phyloP scores from a whole-genome alignment of 306 rosid genomes.

The Dicorynia guianensis region DNA sequence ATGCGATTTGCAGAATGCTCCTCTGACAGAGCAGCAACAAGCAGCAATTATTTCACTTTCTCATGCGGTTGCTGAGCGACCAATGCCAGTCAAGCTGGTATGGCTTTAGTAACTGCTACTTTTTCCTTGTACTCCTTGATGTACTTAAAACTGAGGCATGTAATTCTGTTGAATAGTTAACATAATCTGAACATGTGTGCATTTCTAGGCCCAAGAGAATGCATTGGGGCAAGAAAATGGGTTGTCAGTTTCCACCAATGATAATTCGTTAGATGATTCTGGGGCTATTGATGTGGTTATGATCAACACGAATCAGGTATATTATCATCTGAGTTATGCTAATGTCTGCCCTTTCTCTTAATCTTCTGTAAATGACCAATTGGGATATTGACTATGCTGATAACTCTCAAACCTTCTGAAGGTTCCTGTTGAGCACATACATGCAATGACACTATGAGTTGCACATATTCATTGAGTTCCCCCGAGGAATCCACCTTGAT shows the following conservation, averaged over 20 bases:
- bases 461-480: too few relatives aligned
- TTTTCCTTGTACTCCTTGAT: too few relatives aligned
- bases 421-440: too few relatives aligned
- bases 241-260: slow-evolving; percentile 61
- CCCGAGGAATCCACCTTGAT: too few relatives aligned
- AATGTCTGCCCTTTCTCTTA: not conserved
- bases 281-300: slow-evolving; percentile 71
- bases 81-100: slow-evolving; percentile 82
- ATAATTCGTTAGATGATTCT: slow-evolving; percentile 59
- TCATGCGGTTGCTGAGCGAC: slow-evolving; percentile 84
- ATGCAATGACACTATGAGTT: too few relatives aligned
- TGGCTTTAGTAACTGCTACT: not conserved
- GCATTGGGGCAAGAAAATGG: slow-evolving; percentile 59
- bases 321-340: slow-evolving; percentile 2
- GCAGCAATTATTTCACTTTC: slow-evolving; percentile 67
- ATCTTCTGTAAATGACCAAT: not conserved
- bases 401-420: slow-evolving; percentile 4
- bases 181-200: slow-evolving; percentile 2
- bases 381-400: not conserved
- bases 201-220: slow-evolving; percentile 66
- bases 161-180: not conserved
- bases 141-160: not conserved
- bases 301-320: slow-evolving; percentile 89
- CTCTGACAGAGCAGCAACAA: slow-evolving; percentile 84
- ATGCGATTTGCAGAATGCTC: slow-evolving; percentile 71